Percentiles rank a stretch among this genome's conserved stretches.
These are phyloP conservation scores for Dioscorea zingiberensis DNA, from an alignment of 106 monocot species.

Conservation along the genomic window DNA sequence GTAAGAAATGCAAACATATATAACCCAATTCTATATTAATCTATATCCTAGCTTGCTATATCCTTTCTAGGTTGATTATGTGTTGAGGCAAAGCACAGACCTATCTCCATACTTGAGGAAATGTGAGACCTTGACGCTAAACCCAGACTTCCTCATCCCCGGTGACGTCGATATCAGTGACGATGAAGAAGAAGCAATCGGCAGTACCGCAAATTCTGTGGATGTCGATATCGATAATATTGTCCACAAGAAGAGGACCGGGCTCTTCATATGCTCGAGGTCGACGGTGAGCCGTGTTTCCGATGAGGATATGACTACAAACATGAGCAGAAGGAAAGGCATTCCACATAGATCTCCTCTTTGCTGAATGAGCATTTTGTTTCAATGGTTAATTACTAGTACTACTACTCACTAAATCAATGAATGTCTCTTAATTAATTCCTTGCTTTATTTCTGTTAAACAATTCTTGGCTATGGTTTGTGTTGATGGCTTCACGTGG, in stretches of 20 bases:
- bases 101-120: slow-evolving; percentile 55
- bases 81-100: slow-evolving; percentile 62
- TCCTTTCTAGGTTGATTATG: slow-evolving; percentile 59
- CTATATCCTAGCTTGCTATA: no score
- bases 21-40: no score
- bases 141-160: slow-evolving; percentile 66
- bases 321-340: slow-evolving; percentile 91
- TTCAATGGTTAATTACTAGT: no score
- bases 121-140: slow-evolving; percentile 54
- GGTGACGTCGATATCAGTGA: slow-evolving; percentile 18
- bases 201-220: no score
- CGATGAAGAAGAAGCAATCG: slow-evolving; percentile 27
- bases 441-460: neutral
- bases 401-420: no score
- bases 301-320: slow-evolving; percentile 40
- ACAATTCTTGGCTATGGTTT: neutral
- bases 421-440: neutral
- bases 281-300: slow-evolving; percentile 26
- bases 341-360: slow-evolving; percentile 88
- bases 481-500: neutral
- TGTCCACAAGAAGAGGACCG: slow-evolving; percentile 47
- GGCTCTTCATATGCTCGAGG: slow-evolving; percentile 38
- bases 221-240: slow-evolving; percentile 13
- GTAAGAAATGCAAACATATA: no score
- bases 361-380: slow-evolving; percentile 26